Conservation (phyloP, 805 yeast genomes). For the Saccharomyces paradoxus region DNA sequence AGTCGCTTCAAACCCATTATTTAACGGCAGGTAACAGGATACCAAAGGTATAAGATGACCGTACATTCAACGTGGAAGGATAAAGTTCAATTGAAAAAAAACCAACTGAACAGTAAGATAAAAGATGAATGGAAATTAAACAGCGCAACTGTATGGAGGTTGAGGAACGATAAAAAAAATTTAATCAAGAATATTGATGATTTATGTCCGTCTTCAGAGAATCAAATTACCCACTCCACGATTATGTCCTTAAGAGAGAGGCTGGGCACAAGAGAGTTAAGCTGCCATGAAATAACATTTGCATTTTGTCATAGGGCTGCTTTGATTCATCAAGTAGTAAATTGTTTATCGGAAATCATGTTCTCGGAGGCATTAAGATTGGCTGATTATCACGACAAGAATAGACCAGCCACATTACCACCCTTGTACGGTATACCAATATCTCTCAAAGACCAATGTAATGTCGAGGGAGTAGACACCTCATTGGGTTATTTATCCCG, state of each 20-base stretch:
- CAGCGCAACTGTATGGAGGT: constrained; percentile 4
- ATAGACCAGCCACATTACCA: constrained; percentile 45
- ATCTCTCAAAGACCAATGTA: constrained; percentile 42
- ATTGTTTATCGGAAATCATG: constrained; percentile 32
- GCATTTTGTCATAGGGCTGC: constrained; percentile 54
- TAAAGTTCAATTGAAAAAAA: constrained; percentile 8
- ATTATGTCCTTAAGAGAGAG: constrained; percentile 7
- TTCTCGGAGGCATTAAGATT: constrained; percentile 47
- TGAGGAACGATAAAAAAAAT: constrained; percentile 7
- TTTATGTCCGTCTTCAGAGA: constrained; percentile 10
- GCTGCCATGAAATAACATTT: constrained; percentile 10
- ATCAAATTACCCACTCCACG: constrained; percentile 14
- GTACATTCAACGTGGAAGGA: constrained; percentile 10
- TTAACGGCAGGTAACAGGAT: neutral
- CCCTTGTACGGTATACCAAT: constrained; percentile 63
- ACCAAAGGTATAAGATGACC: neutral
- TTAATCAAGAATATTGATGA: constrained; percentile 10
- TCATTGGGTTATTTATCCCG: constrained; percentile 17
- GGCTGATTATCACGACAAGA: constrained; percentile 45
- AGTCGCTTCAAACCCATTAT: neutral
- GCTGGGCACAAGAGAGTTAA: constrained; percentile 1
- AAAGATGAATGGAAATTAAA: constrained; percentile 15
- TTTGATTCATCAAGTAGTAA: constrained; percentile 44
- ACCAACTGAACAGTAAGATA: constrained; percentile 9
- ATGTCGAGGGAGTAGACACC: constrained; percentile 18